Percentiles rank a stretch among this genome's conserved stretches.
phyloP scores from a whole-genome alignment of 1,139 yeast genomes.

The Debaryomyces singareniensis region DNA sequence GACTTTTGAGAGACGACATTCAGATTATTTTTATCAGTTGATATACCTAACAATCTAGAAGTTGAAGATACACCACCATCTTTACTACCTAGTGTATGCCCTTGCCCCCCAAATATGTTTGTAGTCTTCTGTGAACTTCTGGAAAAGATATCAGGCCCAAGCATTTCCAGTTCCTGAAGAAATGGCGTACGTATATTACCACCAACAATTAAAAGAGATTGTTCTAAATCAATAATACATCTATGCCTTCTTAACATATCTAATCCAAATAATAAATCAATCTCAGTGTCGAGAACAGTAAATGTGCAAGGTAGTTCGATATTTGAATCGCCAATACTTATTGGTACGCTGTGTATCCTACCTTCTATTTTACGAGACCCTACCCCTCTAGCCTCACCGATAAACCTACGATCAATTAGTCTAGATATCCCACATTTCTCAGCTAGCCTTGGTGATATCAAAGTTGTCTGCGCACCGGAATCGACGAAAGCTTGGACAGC shows the following conservation, averaged over 20 bases:
- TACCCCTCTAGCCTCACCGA: conserved; percentile 85
- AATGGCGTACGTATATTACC: conserved; percentile 63
- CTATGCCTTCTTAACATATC: conserved; percentile 87
- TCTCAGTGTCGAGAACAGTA: conserved; percentile 71
- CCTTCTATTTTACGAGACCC: conserved; percentile 80
- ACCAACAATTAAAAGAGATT: conserved; percentile 67
- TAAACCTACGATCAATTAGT: conserved; percentile 74
- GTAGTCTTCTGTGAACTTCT: conserved; percentile 8
- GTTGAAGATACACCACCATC: conserved; percentile 12
- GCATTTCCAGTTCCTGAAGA: conserved; percentile 67
- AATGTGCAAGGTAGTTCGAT: conserved; percentile 69
- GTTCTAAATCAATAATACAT: conserved; percentile 69
- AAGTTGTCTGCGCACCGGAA: conserved; percentile 91
- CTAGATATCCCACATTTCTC: conserved; percentile 64
- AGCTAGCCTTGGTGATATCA: conserved; percentile 73
- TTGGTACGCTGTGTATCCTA: conserved; percentile 82
- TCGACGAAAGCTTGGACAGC: conserved; percentile 91
- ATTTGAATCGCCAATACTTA: conserved; percentile 57
- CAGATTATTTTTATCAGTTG: conserved; percentile 15
- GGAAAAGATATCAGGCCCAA: conserved; percentile 18
- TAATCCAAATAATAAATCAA: conserved; percentile 60
- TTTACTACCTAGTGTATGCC: conserved; percentile 4
- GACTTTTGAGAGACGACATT: conserved; percentile 23
- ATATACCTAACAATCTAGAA: too few relatives aligned
- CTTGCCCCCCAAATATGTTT: conserved; percentile 17